Evolutionary conservation across 345 rosid species (phyloP).

Genomic region (Lumnitzera littorea): DNA sequence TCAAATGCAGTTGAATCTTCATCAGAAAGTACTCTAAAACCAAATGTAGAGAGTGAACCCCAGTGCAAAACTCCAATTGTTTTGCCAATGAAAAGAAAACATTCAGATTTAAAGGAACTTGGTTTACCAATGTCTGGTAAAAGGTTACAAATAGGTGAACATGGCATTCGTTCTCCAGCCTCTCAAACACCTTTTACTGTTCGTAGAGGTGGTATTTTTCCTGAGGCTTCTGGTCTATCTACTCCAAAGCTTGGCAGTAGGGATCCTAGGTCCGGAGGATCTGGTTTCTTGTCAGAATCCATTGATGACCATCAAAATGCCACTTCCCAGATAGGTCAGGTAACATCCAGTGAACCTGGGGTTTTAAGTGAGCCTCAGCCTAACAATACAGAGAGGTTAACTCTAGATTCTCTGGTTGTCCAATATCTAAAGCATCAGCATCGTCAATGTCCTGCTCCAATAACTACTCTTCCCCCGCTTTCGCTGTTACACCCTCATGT

Average conservation of each 20-base stretch:
- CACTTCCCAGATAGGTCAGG: constrained; percentile 35
- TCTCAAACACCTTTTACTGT: constrained; percentile 43
- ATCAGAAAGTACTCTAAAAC: constrained; percentile 31
- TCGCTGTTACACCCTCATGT: constrained; percentile 90
- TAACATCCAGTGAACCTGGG: constrained; percentile 41
- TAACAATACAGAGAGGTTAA: constrained; percentile 60
- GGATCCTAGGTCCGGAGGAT: constrained; percentile 30
- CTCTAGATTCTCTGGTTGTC: constrained; percentile 80
- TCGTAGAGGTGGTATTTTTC: constrained; percentile 33
- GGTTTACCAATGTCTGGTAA: constrained; percentile 48
- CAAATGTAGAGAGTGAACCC: constrained; percentile 39
- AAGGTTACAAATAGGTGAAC: constrained; percentile 61
- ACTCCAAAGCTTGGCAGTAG: constrained; percentile 43
- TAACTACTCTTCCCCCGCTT: constrained; percentile 95
- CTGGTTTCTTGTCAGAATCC: constrained; percentile 26
- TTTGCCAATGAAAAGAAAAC: constrained; percentile 72
- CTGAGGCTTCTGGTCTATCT: constrained; percentile 44
- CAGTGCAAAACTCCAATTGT: constrained; percentile 60
- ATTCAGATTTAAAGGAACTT: constrained; percentile 59
- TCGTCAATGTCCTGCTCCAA: constrained; percentile 98
- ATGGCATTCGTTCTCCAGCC: constrained; percentile 57
- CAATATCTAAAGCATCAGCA: constrained; percentile 97
- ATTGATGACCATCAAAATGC: constrained; percentile 46
- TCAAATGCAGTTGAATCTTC: constrained; percentile 30
- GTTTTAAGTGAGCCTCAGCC: constrained; percentile 48